Evolutionary conservation across 176 grass and related monocot genomes (phyloP), one percentile per base, ranked within the genome.

Genomic region (Eremochloa ophiuroides): DNA sequence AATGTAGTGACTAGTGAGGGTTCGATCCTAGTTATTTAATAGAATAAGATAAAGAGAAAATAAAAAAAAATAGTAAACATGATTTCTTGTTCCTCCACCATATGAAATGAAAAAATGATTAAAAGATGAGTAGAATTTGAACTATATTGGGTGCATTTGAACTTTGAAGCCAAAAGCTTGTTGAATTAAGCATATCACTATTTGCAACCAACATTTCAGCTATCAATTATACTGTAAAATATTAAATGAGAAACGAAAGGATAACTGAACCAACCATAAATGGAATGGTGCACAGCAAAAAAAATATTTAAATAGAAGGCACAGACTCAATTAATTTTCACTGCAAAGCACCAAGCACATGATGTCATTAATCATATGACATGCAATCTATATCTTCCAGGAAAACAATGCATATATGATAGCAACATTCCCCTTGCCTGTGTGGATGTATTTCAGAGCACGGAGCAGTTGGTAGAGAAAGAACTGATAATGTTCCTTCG

Each of bases 401-500:
- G 12, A 72, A 83, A 58, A 71, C 0, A 71, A 63, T 33, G 65
- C 47, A 69, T 22, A 77, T n/a, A 42, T 27, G 23, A 27, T 70
- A 77, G 42, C 1, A 60, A 77, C 30, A 62, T 30, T 73, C 41
- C 66, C 42, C 68, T 14, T 75, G 95, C 95, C 96, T 42, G 96
- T 93, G 83, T 99, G 96, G 64, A 99, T 99, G 84, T 99, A 99
- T 64, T 99, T 99, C n/a, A 99, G 84, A 75, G 96, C 96, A 11
- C 96, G 96, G 60, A 99, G 86, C 59, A 99, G 86, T 86, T 99
- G 96, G 61, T 99, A 99, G 28, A 99, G 86, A 91, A 99, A 99
- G 76, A 99, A 99, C 69, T 99, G 96, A 74, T 95, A 99, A 79
- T 99, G 96, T 70, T 99, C 96, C 88, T 95, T 99, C 0, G 96